Evolutionary conservation across 495 filamentous ascomycete species (phyloP), one percentile per base, ranked within the genome.

Genomic region (Neohortaea acidophila): DNA sequence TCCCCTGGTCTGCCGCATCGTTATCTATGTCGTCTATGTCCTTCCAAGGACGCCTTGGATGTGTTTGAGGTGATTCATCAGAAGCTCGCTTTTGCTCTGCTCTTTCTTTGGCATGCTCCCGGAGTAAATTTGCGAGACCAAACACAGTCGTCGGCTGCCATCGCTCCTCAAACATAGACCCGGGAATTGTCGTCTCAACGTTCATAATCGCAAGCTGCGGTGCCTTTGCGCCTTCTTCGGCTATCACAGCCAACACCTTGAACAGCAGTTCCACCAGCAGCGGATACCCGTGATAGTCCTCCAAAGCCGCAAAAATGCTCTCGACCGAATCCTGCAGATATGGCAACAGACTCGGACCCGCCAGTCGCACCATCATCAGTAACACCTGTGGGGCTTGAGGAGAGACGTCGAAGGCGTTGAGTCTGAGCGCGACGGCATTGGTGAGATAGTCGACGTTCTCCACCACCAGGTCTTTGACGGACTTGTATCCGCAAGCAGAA

Each of bases 381-480:
- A 99, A 63, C 0, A 96, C 91, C 47, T 83, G 78, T 12, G 86
- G 85, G 8, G 84, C 83, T 40, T 91, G 78, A 2, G 87, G 87
- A 0, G 84, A 87, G 38, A 94, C 73, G 37, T 94, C 84, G 50
- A 92, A 83, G 0, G 75, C 84, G 46, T 92, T 94, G 20, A 99
- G 66, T 41, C 87, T 83, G 17, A 94, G 61, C 0, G 80, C 81
- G 4, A 96, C 75, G 0, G 87, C 81, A 53, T 94, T 96, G 33
- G 94, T 77, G 59, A 99, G 77, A 55, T 99, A 99, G 56, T 99
- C 89, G 18, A 80, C 85, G 45, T 99, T 99, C 21, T 84, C 77
- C 32, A 94, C 69, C 31, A 99, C 75, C 44, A 99, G 63, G 9
- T 82, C 73, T 22, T 77, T 77, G 8, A 85, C 74, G 48, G 67